Base-by-base conservation (phyloP, 1,284 basidiomycete species). In the Pterulicium gracile region DNA sequence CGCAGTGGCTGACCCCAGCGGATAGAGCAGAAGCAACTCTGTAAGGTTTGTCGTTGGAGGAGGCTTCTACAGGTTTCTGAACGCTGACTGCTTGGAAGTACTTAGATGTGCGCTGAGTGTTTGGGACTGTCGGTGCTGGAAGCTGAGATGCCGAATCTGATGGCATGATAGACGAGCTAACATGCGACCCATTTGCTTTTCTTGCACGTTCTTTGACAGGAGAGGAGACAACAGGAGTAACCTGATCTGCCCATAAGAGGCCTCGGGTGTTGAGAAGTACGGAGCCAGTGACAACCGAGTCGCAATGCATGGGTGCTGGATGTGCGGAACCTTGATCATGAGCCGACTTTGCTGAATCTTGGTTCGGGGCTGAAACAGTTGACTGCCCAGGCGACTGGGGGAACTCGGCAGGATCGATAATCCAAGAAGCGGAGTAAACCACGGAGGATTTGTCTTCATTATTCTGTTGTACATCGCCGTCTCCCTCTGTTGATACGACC, bases 381-480 rank as follows among this genome's bases (percentile, higher is more conserved):
- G 27, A 32, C n/a, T 32, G n/a, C n/a, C n/a, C 27, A n/a, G 27
- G 27, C 27, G 27, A 32, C 27, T n/a, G 10, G 27, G 27, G 27
- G 27, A 41, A 20, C 17, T 41, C n/a, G 7, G 7, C 42, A 53
- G 47, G 24, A 45, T 58, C 52, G 36, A n/a, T 3, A 19, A 23
- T 23, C 15, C 14, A 41, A 60, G 22, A 57, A 49, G 10, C 35
- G 32, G 14, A 4, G 15, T 10, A 41, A 15, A 35, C 42, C 27
- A 21, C 14, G 12, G 4, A n/a, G 22, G 14, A 23, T n/a, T 1
- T 41, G 41, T 48, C 54, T 51, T 50, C 56, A 51, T n/a, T n/a
- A n/a, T n/a, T n/a, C n/a, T n/a, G n/a, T n/a, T n/a, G n/a, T n/a
- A n/a, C n/a, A n/a, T n/a, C n/a, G n/a, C n/a, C n/a, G n/a, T n/a